Conservation (phyloP, 495 filamentous ascomycete genomes). For the Penicillium salamii region DNA sequence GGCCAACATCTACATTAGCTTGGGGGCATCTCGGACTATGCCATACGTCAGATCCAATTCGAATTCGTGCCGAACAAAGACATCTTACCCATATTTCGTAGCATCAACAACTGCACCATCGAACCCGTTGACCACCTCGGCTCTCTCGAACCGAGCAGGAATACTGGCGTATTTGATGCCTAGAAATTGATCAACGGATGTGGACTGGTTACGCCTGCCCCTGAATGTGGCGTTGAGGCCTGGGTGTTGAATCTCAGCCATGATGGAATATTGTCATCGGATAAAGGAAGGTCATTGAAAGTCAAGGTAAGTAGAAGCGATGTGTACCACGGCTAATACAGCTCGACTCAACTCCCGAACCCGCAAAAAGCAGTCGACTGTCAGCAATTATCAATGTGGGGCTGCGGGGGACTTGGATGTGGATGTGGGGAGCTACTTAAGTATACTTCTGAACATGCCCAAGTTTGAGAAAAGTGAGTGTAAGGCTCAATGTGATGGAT, state of each 20-base stretch:
- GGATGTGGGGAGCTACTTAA: slow-evolving; percentile 1
- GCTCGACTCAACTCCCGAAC: too few relatives aligned
- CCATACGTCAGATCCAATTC: not conserved
- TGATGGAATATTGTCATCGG: slow-evolving; percentile 10
- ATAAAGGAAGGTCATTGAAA: not conserved
- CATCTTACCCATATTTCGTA: slow-evolving; percentile 33
- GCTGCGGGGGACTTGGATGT: not conserved
- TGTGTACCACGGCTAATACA: not conserved
- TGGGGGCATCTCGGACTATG: slow-evolving; percentile 39
- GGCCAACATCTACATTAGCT: slow-evolving; percentile 34
- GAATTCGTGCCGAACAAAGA: too few relatives aligned
- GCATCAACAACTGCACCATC: slow-evolving; percentile 30
- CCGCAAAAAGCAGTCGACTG: not conserved
- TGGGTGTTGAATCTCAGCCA: slow-evolving; percentile 28
- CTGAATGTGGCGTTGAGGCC: slow-evolving; percentile 32
- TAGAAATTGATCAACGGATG: slow-evolving; percentile 29
- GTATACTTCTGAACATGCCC: too few relatives aligned
- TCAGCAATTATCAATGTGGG: not conserved
- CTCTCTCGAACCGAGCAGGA: slow-evolving; percentile 35
- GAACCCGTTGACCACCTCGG: slow-evolving; percentile 23
- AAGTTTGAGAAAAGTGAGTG: too few relatives aligned
- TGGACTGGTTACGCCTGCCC: slow-evolving; percentile 18
- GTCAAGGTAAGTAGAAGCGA: too few relatives aligned
- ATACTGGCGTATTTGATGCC: slow-evolving; percentile 38
- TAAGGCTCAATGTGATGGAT: too few relatives aligned